A percentile compares a stretch with the other conserved stretches of the same genome.
These are phyloP conservation scores for Tricholoma sp. DNA, from an alignment of 768 basidiomycete species.

Conservation along the genomic window DNA sequence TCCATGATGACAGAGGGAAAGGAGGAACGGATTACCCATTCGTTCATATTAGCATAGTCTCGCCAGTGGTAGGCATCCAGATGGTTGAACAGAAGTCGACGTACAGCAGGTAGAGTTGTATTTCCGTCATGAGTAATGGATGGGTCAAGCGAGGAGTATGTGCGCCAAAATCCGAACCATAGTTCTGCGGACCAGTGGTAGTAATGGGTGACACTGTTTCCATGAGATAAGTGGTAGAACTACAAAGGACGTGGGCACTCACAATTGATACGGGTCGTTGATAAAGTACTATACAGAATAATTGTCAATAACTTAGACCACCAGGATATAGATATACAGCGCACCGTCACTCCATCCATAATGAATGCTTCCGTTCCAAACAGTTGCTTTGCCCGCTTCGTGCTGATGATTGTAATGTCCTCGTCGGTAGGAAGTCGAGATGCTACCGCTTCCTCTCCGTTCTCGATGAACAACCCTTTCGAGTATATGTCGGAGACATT, in stretches of 20 bases:
- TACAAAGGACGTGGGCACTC: slow-evolving; percentile 20
- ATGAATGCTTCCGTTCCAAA: slow-evolving; percentile 72
- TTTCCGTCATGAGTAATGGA: slow-evolving; percentile 59
- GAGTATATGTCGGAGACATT: slow-evolving; percentile 66
- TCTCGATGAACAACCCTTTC: slow-evolving; percentile 54
- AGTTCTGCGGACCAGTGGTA: slow-evolving; percentile 94
- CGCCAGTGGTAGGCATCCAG: slow-evolving; percentile 78
- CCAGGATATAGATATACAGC: slow-evolving; percentile 5
- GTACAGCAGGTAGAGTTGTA: slow-evolving; percentile 67
- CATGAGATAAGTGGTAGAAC: background rate
- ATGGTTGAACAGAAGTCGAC: slow-evolving; percentile 73
- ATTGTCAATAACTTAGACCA: background rate
- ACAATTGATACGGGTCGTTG: slow-evolving; percentile 88
- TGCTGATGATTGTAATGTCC: slow-evolving; percentile 73
- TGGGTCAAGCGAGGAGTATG: slow-evolving; percentile 79
- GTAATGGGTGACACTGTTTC: slow-evolving; percentile 76
- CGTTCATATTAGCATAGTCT: slow-evolving; percentile 89
- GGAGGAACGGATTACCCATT: slow-evolving; percentile 73
- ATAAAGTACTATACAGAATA: slow-evolving; percentile 53
- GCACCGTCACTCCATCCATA: slow-evolving; percentile 74
- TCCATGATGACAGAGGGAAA: slow-evolving; percentile 82
- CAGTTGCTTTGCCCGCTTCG: slow-evolving; percentile 56
- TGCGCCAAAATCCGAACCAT: slow-evolving; percentile 89
- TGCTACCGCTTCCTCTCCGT: slow-evolving; percentile 48
- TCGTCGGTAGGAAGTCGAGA: slow-evolving; percentile 70